Evolutionary conservation across 352 stramenopile species (phyloP), one percentile per base, ranked within the genome.

Genomic region (Plasmopara halstedii): DNA sequence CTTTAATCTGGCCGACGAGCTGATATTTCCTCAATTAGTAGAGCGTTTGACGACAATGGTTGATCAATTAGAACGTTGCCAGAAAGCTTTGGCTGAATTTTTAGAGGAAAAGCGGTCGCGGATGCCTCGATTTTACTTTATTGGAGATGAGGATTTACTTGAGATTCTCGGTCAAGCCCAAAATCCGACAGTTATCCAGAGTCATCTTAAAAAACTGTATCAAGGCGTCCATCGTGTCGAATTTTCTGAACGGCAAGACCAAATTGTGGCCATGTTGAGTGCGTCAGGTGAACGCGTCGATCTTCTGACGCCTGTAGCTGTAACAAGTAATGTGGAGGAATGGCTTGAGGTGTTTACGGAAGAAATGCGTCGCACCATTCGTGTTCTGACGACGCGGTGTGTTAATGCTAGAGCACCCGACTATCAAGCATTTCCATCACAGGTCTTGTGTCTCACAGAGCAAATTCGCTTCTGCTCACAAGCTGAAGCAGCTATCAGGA

Each of bases 81-180:
- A 97, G 35, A 97, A 98, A 46, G 92, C 94, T 3, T 64, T 98
- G 6, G 73, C 83, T 0, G 86, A 98, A 46, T 98, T 97, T 52
- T 63, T 98, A 10, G 94, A 98, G 53, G 80, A 93, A 33, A 98
- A 98, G 53, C 74, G 94, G 2, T 85, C 77, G 6, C 65, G 67
- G 5, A 95, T 98, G 68, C 94, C 94, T n/a, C 76, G 94, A 2
- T 98, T 98, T 53, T 98, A 98, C 59, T 98, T 98, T 46, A 95
- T 98, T 42, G 92, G 92, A 11, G 89, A 98, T 34, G 94, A 98
- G 54, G 94, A 98, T 46, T 41, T 98, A 40, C 69, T 98, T 5
- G 94, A 98, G 50, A 97, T 98, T 44, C 70, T 98, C 17, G 92
- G 92, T 0, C 91, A 98, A 49, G 78, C 83, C 18, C 79, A 95